A percentile compares a stretch with the other conserved stretches of the same genome.
These are phyloP conservation scores for Boletus hoseneyae DNA, from an alignment of 1,284 basidiomycete species.

Conservation along the genomic window DNA sequence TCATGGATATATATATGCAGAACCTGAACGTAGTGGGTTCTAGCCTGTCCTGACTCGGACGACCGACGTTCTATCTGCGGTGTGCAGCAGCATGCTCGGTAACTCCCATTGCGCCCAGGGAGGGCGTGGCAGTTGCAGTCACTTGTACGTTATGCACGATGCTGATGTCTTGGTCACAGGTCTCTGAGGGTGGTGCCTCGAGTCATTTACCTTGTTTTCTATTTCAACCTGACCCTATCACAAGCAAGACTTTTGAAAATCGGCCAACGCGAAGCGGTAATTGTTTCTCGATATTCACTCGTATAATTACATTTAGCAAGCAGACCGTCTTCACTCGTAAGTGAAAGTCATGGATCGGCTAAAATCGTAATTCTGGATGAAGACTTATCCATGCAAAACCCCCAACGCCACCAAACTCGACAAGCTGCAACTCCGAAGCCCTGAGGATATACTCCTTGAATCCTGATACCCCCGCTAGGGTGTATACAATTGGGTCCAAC, in stretches of 20 bases:
- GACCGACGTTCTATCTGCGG: not conserved
- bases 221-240: not conserved
- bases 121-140: not conserved
- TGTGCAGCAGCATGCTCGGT: not conserved
- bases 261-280: slow-evolving; percentile 4
- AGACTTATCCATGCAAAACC: slow-evolving; percentile 37
- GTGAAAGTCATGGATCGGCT: slow-evolving; percentile 7
- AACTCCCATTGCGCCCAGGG: not conserved
- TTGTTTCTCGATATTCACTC: slow-evolving; percentile 7
- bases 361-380: slow-evolving; percentile 27
- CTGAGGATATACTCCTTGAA: slow-evolving; percentile 32
- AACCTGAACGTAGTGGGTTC: not conserved
- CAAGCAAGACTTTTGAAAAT: not conserved
- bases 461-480: slow-evolving; percentile 28
- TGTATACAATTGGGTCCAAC: slow-evolving; percentile 27
- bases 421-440: slow-evolving; percentile 31
- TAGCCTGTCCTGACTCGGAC: not conserved
- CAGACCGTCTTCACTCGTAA: slow-evolving; percentile 8
- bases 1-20: not conserved
- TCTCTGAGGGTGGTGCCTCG: too few species aligned
- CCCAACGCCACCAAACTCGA: slow-evolving; percentile 34
- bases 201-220: not conserved
- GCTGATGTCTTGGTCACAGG: too few species aligned
- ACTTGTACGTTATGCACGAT: not conserved
- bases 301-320: slow-evolving; percentile 11